Conservation (phyloP, 345 rosid genomes). For the Streptanthus diversifolius region DNA sequence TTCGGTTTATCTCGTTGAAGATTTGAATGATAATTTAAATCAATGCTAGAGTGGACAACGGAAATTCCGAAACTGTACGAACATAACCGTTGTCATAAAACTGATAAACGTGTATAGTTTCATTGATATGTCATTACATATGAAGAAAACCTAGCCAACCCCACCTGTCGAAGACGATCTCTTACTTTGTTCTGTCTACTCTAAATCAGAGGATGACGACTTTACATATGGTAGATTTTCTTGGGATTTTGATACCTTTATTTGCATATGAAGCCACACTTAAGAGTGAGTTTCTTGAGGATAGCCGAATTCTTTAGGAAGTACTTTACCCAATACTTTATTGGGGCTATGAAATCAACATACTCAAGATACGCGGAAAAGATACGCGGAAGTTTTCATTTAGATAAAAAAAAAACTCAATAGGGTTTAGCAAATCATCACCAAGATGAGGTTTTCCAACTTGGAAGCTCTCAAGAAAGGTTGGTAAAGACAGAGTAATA, state of each 20-base stretch:
- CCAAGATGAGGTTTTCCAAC: background rate
- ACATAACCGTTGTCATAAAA: too few species aligned
- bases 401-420: background rate
- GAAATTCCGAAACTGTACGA: too few species aligned
- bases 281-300: conserved; percentile 4
- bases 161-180: background rate
- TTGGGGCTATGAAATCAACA: background rate
- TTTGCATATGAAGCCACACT: background rate
- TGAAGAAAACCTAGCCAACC: background rate
- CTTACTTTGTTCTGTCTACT: background rate
- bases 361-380: background rate
- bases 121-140: background rate
- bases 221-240: background rate
- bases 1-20: background rate
- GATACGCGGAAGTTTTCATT: background rate
- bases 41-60: too few species aligned
- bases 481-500: background rate
- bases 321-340: background rate
- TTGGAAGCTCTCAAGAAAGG: background rate
- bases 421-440: background rate
- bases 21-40: too few species aligned
- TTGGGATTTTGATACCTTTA: background rate
- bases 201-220: background rate
- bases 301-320: background rate
- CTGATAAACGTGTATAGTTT: too few species aligned